These are phyloP conservation scores for Geopyxis carbonaria DNA, from an alignment of 495 filamentous ascomycete species.

Conservation along the genomic window DNA sequence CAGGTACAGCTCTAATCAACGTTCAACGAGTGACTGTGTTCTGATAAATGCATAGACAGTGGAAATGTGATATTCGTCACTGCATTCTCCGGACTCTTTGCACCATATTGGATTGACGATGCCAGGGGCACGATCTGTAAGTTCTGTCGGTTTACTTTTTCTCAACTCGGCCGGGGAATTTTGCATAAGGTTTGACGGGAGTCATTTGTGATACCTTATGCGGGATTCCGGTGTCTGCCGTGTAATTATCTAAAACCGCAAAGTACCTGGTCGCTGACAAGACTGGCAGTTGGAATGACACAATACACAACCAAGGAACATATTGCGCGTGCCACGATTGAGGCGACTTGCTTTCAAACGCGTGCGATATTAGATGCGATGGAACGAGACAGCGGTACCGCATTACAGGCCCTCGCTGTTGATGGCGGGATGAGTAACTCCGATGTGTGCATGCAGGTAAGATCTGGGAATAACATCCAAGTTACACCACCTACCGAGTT, in stretches of 20 bases:
- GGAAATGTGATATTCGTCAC: slow-evolving; percentile 91
- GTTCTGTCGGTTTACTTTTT: slow-evolving; percentile 19
- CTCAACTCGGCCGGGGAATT: slow-evolving; percentile 6
- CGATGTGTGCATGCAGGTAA: slow-evolving; percentile 81
- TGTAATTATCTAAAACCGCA: no score
- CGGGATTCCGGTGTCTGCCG: no score
- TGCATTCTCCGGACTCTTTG: slow-evolving; percentile 88
- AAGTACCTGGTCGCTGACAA: no score
- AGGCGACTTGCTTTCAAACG: slow-evolving; percentile 90
- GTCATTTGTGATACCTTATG: no score
- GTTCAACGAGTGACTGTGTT: neutral
- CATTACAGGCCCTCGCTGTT: slow-evolving; percentile 60
- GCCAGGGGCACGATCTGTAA: slow-evolving; percentile 77
- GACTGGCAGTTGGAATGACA: slow-evolving; percentile 64
- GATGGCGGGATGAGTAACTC: slow-evolving; percentile 93
- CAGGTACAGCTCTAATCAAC: neutral
- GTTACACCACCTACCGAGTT: slow-evolving; percentile 2
- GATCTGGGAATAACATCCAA: slow-evolving; percentile 9
- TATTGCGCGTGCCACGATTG: slow-evolving; percentile 84
- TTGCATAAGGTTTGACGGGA: no score
- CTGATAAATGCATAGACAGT: slow-evolving; percentile 36
- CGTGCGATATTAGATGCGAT: slow-evolving; percentile 90
- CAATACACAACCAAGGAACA: slow-evolving; percentile 80
- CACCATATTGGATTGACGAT: slow-evolving; percentile 98
- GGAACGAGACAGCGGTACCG: slow-evolving; percentile 74